Percentiles rank a stretch among this genome's conserved stretches.
Conservation (phyloP, 2,329 filamentous ascomycete genomes). For the Purpureocillium takamizusanense region DNA sequence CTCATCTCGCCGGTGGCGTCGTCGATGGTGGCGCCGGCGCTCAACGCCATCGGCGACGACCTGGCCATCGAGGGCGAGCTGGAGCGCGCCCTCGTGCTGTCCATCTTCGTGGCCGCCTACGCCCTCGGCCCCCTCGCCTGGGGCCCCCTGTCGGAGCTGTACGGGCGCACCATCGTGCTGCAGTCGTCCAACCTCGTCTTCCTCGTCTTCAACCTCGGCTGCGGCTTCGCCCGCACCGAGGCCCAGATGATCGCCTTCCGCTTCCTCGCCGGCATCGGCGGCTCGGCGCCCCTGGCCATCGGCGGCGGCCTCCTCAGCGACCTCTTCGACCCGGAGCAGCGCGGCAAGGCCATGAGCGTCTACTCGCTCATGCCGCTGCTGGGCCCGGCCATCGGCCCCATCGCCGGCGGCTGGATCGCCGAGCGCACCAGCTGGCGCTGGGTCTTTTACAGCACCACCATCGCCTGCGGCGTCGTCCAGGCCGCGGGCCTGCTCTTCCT, state of each 20-base stretch:
- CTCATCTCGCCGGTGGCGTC: slow-evolving; percentile 53
- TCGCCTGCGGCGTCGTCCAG: slow-evolving; percentile 53
- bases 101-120: slow-evolving; percentile 36
- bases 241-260: slow-evolving; percentile 52
- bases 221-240: slow-evolving; percentile 50
- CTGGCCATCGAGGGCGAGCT: slow-evolving; percentile 39
- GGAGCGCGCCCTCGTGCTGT: slow-evolving; percentile 31
- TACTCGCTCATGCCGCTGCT: slow-evolving; percentile 55
- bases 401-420: slow-evolving; percentile 31
- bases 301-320: slow-evolving; percentile 58
- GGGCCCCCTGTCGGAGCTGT: slow-evolving; percentile 53
- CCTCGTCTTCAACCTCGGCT: slow-evolving; percentile 53
- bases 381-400: slow-evolving; percentile 42
- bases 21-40: slow-evolving; percentile 44
- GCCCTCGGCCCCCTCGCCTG: slow-evolving; percentile 51
- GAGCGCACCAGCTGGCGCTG: slow-evolving; percentile 58
- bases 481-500: slow-evolving; percentile 48
- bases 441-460: slow-evolving; percentile 61
- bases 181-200: slow-evolving; percentile 44
- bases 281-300: slow-evolving; percentile 53
- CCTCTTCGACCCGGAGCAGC: slow-evolving; percentile 47
- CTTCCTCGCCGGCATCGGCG: slow-evolving; percentile 53
- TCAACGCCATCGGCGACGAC: slow-evolving; percentile 42
- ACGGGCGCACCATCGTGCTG: slow-evolving; percentile 38
- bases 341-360: slow-evolving; percentile 53